Evolutionary conservation across 345 rosid species (phyloP), one percentile per base, ranked within the genome.

Genomic region (Physaria fendleri): DNA sequence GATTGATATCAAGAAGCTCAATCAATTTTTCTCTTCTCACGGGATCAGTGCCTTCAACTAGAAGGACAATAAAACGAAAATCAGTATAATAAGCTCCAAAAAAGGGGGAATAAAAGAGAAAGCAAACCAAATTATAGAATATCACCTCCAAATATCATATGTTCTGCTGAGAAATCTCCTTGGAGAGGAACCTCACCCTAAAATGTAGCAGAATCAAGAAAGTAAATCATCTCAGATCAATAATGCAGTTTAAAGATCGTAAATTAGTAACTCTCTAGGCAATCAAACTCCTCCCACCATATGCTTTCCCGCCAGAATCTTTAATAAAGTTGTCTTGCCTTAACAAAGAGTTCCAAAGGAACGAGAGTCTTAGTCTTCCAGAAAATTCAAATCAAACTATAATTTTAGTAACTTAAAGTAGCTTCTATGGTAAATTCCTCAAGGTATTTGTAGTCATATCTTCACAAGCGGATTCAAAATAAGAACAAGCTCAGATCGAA

Each of bases 111-210:
- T 5, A 38, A 4, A 28, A 41, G 2, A 20, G 16, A 52, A 39
- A 23, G 41, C 17, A 39, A 27, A 17, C 7, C 30, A 18, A 37
- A 8, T n/a, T 20, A 5, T 29, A 18, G 44, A 54, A 20, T 1
- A 39, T 41, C 59, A 91, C 98, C 96, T 84, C 98, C 96, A 74
- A 82, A 88, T 71, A 92, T 92, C 96, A 91, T 85, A 68, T 88
- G 95, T 51, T 92, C 95, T 0, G 96, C 96, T 8, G 95, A 88
- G 64, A 92, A 92, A 77, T 88, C 98, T 45, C 98, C 98, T 68
- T 91, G 96, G 25, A 91, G 91, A 46, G 98, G 98, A 73, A 91
- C 71, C 66, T 88, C 85, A 7, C 96, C 98, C 98, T 68, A n/a
- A 25, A 34, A 32, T 55, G 39, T 14, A 66, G 40, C 21, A 30